phyloP scores from a whole-genome alignment of 192 early-diverging fungal genomes.

The Coemansia sp. region DNA sequence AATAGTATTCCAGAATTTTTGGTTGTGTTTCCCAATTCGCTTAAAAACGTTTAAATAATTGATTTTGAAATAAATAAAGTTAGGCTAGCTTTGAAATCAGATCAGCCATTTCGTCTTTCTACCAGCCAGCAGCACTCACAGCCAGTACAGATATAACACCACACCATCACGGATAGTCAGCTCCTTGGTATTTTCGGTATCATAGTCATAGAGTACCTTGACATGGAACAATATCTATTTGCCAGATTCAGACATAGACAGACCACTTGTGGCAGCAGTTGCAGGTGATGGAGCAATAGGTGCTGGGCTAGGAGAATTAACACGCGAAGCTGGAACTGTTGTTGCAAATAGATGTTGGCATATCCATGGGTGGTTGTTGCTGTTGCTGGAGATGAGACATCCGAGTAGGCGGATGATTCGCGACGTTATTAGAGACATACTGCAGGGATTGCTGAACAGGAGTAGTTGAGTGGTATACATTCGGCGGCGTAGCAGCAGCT shows the following conservation, averaged over 20 bases:
- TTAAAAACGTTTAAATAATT: neutral
- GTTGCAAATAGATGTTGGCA: slow-evolving; percentile 28
- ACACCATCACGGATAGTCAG: slow-evolving; percentile 50
- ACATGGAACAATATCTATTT: slow-evolving; percentile 56
- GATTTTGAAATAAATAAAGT: neutral
- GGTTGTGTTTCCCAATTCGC: too few relatives aligned
- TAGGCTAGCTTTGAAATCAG: slow-evolving; percentile 38
- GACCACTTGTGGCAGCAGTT: neutral
- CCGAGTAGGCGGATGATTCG: neutral
- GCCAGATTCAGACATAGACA: slow-evolving; percentile 23
- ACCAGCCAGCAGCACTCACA: slow-evolving; percentile 56
- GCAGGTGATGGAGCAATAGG: neutral
- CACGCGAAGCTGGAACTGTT: slow-evolving; percentile 13
- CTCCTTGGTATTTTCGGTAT: slow-evolving; percentile 52
- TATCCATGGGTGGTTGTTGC: neutral
- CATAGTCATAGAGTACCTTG: slow-evolving; percentile 58
- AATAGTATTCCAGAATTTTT: too few relatives aligned
- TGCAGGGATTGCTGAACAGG: slow-evolving; percentile 10
- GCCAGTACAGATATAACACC: slow-evolving; percentile 53
- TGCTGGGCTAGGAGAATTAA: slow-evolving; percentile 6
- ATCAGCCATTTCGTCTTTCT: slow-evolving; percentile 56
- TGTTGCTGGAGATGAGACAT: neutral
- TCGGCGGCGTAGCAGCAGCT: neutral
- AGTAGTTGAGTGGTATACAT: slow-evolving; percentile 25
- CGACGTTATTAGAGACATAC: neutral